A percentile compares a stretch with the other conserved stretches of the same genome.
phyloP scores from a whole-genome alignment of 2,329 filamentous ascomycete genomes.

The Rhynchosporium agropyri region DNA sequence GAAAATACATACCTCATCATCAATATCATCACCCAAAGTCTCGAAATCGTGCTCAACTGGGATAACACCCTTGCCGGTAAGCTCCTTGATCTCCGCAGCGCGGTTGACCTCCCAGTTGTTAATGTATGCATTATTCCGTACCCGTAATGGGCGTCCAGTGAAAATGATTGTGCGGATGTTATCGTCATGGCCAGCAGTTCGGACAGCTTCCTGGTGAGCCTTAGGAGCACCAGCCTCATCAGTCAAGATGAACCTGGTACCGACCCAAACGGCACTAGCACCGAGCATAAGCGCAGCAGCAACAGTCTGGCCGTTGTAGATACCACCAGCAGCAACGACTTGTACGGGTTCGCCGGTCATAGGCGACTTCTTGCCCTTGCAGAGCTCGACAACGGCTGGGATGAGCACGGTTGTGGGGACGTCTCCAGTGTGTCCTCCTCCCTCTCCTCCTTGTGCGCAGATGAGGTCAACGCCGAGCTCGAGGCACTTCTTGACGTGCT shows the following conservation, averaged over 20 bases:
- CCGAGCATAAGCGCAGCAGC: slow-evolving; percentile 92
- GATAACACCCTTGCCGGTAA: slow-evolving; percentile 85
- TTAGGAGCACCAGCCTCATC: slow-evolving; percentile 94
- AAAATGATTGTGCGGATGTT: slow-evolving; percentile 98
- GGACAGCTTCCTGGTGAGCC: slow-evolving; percentile 93
- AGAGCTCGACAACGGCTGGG: slow-evolving; percentile 83
- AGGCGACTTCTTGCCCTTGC: slow-evolving; percentile 79
- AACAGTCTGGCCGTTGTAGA: slow-evolving; percentile 88
- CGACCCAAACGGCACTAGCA: slow-evolving; percentile 91
- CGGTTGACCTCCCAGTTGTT: slow-evolving; percentile 95
- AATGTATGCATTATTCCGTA: slow-evolving; percentile 93
- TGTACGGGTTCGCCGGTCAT: slow-evolving; percentile 86
- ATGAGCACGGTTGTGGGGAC: slow-evolving; percentile 89
- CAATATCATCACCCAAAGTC: slow-evolving; percentile 68
- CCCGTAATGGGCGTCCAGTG: slow-evolving; percentile 91
- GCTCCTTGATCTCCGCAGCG: slow-evolving; percentile 84
- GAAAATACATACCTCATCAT: slow-evolving; percentile 53
- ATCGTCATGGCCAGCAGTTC: slow-evolving; percentile 89
- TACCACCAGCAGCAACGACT: slow-evolving; percentile 90
- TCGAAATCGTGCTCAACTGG: slow-evolving; percentile 95
- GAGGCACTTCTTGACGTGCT: slow-evolving; percentile 96
- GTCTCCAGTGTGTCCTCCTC: slow-evolving; percentile 94
- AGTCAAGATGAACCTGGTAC: slow-evolving; percentile 90
- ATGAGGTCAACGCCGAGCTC: slow-evolving; percentile 93
- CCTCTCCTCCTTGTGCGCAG: slow-evolving; percentile 97